Evolutionary conservation across 805 yeast genomes (phyloP), one percentile per base, ranked within the genome.

Genomic region (Metschnikowia amazonensis): DNA sequence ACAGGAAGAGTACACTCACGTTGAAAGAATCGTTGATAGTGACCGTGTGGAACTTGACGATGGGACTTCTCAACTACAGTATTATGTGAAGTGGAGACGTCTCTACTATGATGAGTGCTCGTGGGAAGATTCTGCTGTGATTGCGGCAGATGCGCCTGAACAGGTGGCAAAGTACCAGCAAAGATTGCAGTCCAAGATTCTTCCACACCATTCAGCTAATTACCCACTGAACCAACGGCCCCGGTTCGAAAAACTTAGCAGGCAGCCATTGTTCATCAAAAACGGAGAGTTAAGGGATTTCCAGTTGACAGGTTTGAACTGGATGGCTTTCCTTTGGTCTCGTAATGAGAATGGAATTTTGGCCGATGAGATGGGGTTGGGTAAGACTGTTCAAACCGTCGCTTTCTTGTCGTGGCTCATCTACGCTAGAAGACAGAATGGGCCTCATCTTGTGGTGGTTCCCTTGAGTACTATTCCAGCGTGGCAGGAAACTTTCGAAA

Each of bases 281-380:
- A 83, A 85, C 59, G 97, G 97, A 42, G 94, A 86, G 63, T 75
- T 94, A 52, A 81, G 99, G 64, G 99, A 94, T 69, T 94, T 94
- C 78, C 99, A 94, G 72, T 76, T 94, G 64, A 94, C 99, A 0
- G 99, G 99, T 46, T 77, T 94, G 51, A 94, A 94, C 66, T 94
- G 99, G 99, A 94, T 94, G 99, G 99, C 99, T 0, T 94, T 92
- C 63, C 71, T 94, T 50, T 94, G 99, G 99, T 88, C 96, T 3
- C 80, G 97, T 59, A 88, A 92, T 65, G 97, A 94, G 69, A 94
- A 94, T 65, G 98, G 99, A 45, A 94, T 94, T 42, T 71, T 94
- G 34, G 99, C 99, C 4, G 99, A 94, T 71, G 99, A 94, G 66
- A 94, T 94, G 99, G 99, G 99, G 45, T 76, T 94, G 44, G 99